Evolutionary conservation across 2,329 filamentous ascomycete genomes (phyloP), one percentile per base, ranked within the genome.

Genomic region (Alternaria longipes): DNA sequence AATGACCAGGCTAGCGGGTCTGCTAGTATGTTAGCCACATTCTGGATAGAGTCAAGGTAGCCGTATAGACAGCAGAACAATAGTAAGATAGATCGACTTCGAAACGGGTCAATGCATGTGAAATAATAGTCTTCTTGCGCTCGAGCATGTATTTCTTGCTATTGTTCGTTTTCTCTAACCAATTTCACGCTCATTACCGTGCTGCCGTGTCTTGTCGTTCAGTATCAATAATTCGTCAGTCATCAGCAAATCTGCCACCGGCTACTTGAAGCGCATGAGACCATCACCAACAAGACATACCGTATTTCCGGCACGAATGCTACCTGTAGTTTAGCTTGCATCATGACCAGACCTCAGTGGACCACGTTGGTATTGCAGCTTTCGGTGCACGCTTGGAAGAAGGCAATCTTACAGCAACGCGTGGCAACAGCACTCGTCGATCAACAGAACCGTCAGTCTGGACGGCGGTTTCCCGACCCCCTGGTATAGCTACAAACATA

Each of bases 281-380:
- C 32, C 14, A 4, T 22, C 20, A 16, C 5, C 30, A 24, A 24
- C 30, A 4, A 22, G 8, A 22, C 18, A 12, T 18, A 9, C 2
- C 7, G n/a, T 8, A 11, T 11, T n/a, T 22, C 18, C 3, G 7
- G 12, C 9, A 24, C 6, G 7, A 24, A 24, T 41, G 5, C 4
- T 16, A 24, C 20, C 1, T 24, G 12, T 3, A n/a, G 24, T 12
- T 9, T 0, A 16, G 16, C 4, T 11, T 18, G 8, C 5, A 22
- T 36, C 32, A 50, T n/a, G 26, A 26, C 46, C 30, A 36, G 2
- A 50, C 46, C 46, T 50, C 46, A 4, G 46, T 38, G 20, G 46
- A 38, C 8, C 46, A 36, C 22, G 5, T 38, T 36, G 30, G 46
- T 24, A 50, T 8, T 8, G 46, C 20, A 26, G 30, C 46, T 36